Evolutionary conservation across 163 green algal species (phyloP).

Genomic region (Trebouxia gelatinosa): DNA sequence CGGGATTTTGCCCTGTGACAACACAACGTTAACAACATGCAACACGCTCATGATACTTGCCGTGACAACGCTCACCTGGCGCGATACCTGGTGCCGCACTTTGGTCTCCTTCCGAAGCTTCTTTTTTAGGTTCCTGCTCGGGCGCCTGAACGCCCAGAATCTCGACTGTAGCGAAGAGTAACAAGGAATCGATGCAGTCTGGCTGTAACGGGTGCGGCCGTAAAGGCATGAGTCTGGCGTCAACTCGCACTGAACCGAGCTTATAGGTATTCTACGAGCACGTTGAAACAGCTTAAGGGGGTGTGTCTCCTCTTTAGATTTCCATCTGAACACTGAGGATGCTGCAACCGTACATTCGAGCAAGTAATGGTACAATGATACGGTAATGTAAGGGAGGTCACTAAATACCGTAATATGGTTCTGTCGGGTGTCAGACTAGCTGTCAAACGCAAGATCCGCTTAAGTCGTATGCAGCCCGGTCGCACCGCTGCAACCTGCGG

Average conservation of each 20-base stretch:
- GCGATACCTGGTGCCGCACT: background rate
- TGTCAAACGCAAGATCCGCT: no score
- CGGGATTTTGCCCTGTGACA: background rate
- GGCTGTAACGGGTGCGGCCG: no score
- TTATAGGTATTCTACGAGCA: constrained; percentile 1
- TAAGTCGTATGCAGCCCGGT: no score
- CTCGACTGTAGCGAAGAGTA: no score
- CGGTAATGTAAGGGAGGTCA: no score
- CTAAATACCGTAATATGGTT: no score
- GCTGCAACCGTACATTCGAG: background rate
- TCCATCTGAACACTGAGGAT: background rate
- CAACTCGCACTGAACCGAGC: background rate
- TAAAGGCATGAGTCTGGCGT: no score
- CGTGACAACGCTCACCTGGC: background rate
- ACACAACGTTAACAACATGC: constrained; percentile 1
- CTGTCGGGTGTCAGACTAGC: no score
- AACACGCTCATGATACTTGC: background rate
- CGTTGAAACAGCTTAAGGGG: background rate
- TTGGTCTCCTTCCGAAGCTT: background rate
- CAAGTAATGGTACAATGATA: no score
- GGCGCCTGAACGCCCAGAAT: background rate
- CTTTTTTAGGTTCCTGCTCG: background rate
- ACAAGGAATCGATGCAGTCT: no score
- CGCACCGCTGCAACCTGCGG: no score
- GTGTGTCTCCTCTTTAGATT: constrained; percentile 1